Evolutionary conservation across 2,329 filamentous ascomycete genomes (phyloP).

Genomic region (Aaosphaeria arxii): DNA sequence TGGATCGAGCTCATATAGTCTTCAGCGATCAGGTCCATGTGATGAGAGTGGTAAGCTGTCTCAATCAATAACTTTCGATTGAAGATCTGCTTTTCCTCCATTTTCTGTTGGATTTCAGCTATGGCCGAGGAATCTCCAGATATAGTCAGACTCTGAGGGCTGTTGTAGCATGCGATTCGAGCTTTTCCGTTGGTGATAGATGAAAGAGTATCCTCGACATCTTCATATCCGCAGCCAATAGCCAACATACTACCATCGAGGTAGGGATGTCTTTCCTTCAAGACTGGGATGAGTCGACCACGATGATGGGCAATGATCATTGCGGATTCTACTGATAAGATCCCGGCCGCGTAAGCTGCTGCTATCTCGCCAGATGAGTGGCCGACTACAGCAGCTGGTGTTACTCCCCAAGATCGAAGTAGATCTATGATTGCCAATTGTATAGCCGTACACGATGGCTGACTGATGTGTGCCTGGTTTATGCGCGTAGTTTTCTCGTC

Average conservation of each 20-base stretch:
- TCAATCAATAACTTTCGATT: conserved; percentile 40
- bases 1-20: conserved; percentile 18
- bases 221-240: conserved; percentile 11
- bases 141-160: conserved; percentile 4
- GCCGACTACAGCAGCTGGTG: conserved; percentile 20
- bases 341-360: conserved; percentile 24
- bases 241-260: conserved; percentile 22
- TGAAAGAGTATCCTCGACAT: conserved; percentile 5
- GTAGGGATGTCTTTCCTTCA: conserved; percentile 14
- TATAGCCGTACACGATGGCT: conserved; percentile 27
- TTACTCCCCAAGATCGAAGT: conserved; percentile 17
- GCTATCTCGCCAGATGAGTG: conserved; percentile 32
- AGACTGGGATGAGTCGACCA: conserved; percentile 14
- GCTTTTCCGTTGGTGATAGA: conserved; percentile 7
- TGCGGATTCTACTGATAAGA: conserved; percentile 15
- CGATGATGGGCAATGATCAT: conserved; percentile 24
- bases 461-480: conserved; percentile 18
- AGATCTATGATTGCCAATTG: conserved; percentile 26
- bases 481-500: conserved; percentile 14
- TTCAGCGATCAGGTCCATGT: conserved; percentile 34
- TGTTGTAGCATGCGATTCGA: conserved; percentile 13
- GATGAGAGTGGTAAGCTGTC: conserved; percentile 45
- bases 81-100: conserved; percentile 33
- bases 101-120: conserved; percentile 1
- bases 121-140: conserved; percentile 4